A percentile compares a stretch with the other conserved stretches of the same genome.
Evolutionary conservation across 2,329 filamentous ascomycete genomes (phyloP).

Genomic region (Podosphaera xanthii): DNA sequence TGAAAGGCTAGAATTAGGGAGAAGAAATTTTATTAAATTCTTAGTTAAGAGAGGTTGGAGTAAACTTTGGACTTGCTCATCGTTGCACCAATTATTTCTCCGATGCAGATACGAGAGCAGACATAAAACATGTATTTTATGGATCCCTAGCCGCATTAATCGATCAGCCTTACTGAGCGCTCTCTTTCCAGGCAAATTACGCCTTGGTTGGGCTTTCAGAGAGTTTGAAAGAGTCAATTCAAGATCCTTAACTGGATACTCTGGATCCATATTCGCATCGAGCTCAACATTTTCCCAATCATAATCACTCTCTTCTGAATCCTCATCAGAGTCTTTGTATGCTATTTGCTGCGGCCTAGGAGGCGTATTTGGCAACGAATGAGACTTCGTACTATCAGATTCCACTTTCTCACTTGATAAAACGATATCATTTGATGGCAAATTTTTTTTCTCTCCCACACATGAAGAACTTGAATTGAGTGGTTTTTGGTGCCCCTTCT

Average conservation of each 20-base stretch:
- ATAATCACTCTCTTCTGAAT: conserved; percentile 29
- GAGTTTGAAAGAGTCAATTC: conserved; percentile 16
- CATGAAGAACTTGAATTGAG: neutral
- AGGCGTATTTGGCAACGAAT: conserved; percentile 2
- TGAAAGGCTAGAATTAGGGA: conserved; percentile 39
- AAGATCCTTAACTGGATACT: conserved; percentile 9
- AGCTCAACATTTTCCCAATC: conserved; percentile 40
- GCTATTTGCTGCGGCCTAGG: conserved; percentile 16
- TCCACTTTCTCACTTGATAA: neutral
- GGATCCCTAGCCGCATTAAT: conserved; percentile 43
- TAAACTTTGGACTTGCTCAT: conserved; percentile 39
- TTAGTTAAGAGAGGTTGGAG: conserved; percentile 41
- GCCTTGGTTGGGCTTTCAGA: conserved; percentile 5
- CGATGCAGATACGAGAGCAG: conserved; percentile 54
- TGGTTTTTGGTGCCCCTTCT: conserved; percentile 3
- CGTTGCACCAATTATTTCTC: conserved; percentile 80
- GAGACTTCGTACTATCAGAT: no score
- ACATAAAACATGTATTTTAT: conserved; percentile 70
- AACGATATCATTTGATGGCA: conserved; percentile 16
- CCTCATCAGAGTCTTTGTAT: conserved; percentile 28
- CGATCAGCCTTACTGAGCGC: conserved; percentile 31
- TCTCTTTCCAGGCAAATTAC: conserved; percentile 18
- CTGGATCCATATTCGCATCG: conserved; percentile 4
- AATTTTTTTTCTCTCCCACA: conserved; percentile 9
- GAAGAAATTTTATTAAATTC: conserved; percentile 43